Evolutionary conservation across 164 flowering plant species (phyloP).

Genomic region (Chimonanthus praecox): DNA sequence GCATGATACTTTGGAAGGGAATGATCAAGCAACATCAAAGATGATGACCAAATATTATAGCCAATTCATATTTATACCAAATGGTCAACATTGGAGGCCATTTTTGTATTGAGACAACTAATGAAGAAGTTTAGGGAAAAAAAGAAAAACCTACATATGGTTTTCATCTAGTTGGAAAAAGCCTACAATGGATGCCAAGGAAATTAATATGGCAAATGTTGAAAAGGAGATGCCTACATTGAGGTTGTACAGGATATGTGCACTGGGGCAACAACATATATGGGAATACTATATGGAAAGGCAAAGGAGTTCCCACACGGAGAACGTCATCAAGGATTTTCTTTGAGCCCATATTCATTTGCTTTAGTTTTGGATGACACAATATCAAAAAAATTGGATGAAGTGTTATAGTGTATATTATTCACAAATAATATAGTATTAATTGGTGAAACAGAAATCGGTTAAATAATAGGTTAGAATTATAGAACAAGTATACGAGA

Average conservation of each 20-base stretch:
- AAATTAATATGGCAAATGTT: not conserved
- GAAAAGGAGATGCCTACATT: not conserved
- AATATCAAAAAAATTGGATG: too few species aligned
- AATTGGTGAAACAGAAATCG: too few species aligned
- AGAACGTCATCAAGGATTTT: not conserved
- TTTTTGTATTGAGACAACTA: not conserved
- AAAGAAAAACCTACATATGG: not conserved
- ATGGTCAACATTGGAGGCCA: not conserved
- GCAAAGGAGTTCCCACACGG: not conserved
- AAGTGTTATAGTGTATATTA: too few species aligned
- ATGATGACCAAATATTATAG: not conserved
- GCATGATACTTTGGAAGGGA: not conserved
- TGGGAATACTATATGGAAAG: not conserved
- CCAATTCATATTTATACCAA: too few species aligned
- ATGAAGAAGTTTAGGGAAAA: not conserved
- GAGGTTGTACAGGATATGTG: not conserved
- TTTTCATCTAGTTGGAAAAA: not conserved
- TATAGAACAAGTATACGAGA: too few species aligned
- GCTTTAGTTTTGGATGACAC: too few species aligned
- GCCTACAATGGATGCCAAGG: not conserved
- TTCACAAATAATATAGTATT: too few species aligned
- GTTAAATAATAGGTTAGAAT: too few species aligned
- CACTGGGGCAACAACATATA: not conserved
- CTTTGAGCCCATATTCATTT: too few species aligned
- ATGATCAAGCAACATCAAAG: not conserved